Evolutionary conservation across 2,329 filamentous ascomycete genomes (phyloP), one percentile per base, ranked within the genome.

Genomic region (Stagonosporopsis rhizophila): DNA sequence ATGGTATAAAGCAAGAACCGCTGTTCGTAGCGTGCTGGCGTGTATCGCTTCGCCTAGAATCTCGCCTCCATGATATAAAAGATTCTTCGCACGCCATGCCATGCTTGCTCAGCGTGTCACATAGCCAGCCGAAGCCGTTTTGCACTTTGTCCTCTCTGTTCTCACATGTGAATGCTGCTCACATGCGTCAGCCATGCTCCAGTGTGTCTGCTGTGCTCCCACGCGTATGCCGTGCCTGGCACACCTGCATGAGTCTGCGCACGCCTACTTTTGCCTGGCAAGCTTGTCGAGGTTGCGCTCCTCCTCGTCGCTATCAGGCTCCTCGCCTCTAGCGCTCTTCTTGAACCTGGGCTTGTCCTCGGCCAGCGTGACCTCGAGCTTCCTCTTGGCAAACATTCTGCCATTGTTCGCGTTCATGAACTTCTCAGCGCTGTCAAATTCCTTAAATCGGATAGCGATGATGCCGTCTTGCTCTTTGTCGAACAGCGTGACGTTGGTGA

Each of bases 401-500:
- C 70, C 71, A 37, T 74, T 50, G 45, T 35, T 61, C 2, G 52
- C 57, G 0, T 62, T 56, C 42, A 59, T 49, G 49, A 74, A 75
- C 9, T 54, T 56, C 56, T 73, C 72, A 4, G 70, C 94, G 2
- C 89, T 85, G 56, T 89, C 86, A 4, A 85, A 80, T 35, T 89
- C 87, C 52, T 82, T 80, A 79, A 96, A 99, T 67, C 89, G 88
- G 60, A 99, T 90, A 50, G 88, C 93, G 8, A 93, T 89, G 34
- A 98, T 85, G 17, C 95, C 95, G 0, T 92, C 89, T 4, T 85
- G 79, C 76, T 99, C 96, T 61, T 88, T 82, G 74, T 99, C 95
- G 74, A 90, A 99, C 15, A 99, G 80, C 3, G 95, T 88, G 37
- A 98, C 91, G 70, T 96, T 97, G 28, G 92, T 96, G 32, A 98